Conservation (phyloP, 345 rosid genomes). For the Syzygium aromaticum region DNA sequence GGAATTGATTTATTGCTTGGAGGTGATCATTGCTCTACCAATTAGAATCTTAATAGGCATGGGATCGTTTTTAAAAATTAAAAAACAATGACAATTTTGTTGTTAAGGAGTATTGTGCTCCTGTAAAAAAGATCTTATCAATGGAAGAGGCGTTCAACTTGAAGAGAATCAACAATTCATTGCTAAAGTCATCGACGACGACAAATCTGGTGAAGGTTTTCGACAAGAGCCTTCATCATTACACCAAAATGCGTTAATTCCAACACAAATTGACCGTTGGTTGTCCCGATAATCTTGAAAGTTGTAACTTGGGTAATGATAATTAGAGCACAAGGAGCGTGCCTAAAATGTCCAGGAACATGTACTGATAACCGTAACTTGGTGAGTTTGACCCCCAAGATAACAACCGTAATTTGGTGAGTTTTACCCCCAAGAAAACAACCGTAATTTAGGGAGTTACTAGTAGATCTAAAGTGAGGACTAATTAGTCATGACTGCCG, state of each 20-base stretch:
- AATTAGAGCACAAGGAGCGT: not conserved
- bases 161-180: not conserved
- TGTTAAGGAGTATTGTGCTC: not conserved
- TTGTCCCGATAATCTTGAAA: not conserved
- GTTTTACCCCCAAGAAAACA: not conserved
- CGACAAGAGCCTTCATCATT: not conserved
- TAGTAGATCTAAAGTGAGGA: not conserved
- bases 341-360: not conserved
- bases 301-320: not conserved
- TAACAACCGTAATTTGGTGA: not conserved
- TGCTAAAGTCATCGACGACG: not conserved
- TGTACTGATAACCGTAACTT: not conserved
- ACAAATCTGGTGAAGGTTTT: not conserved
- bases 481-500: not conserved
- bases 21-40: not conserved
- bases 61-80: not conserved
- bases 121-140: not conserved
- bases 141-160: not conserved
- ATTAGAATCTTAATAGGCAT: not conserved
- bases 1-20: not conserved
- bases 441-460: not conserved
- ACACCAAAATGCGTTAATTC: accelerated
- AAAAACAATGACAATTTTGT: not conserved
- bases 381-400: not conserved
- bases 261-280: not conserved